Evolutionary conservation across 768 basidiomycete species (phyloP).

Genomic region (Amanita polypyramis): DNA sequence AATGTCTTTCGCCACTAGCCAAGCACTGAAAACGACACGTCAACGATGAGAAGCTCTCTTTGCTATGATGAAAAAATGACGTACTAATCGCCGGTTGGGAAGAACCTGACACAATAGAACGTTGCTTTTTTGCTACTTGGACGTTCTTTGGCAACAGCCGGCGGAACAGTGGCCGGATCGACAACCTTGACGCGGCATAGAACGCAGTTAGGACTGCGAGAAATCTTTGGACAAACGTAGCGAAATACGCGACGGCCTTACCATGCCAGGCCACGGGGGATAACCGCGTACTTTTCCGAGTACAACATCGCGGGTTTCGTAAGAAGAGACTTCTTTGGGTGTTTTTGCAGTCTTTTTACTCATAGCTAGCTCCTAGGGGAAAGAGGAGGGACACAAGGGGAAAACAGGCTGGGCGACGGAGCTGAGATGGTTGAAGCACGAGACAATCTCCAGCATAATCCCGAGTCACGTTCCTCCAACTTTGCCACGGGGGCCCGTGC

Average conservation of each 20-base stretch:
- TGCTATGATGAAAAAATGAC: slow-evolving; percentile 23
- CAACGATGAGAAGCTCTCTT: background rate
- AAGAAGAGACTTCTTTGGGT: slow-evolving; percentile 34
- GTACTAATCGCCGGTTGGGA: slow-evolving; percentile 90
- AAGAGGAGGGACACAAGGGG: background rate
- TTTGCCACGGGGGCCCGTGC: slow-evolving; percentile 12
- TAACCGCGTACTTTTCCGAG: slow-evolving; percentile 90
- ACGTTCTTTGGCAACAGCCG: slow-evolving; percentile 54
- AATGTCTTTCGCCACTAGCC: slow-evolving; percentile 77
- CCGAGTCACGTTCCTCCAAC: slow-evolving; percentile 8
- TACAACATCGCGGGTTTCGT: slow-evolving; percentile 73
- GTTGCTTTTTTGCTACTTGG: slow-evolving; percentile 62
- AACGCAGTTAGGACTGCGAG: slow-evolving; percentile 5
- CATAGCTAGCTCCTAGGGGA: slow-evolving; percentile 18
- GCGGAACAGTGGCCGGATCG: slow-evolving; percentile 57
- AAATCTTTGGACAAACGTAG: slow-evolving; percentile 9
- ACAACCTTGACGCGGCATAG: slow-evolving; percentile 50
- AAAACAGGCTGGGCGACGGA: slow-evolving; percentile 6
- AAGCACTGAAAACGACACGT: slow-evolving; percentile 44
- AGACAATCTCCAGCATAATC: slow-evolving; percentile 10
- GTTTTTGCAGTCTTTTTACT: slow-evolving; percentile 45
- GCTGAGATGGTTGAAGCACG: slow-evolving; percentile 15
- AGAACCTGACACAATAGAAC: slow-evolving; percentile 72
- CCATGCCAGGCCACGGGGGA: slow-evolving; percentile 93
- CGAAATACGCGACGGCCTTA: slow-evolving; percentile 31